These are phyloP conservation scores for Centella asiatica DNA, from an alignment of 129 eudicot genomes.

Conservation along the genomic window DNA sequence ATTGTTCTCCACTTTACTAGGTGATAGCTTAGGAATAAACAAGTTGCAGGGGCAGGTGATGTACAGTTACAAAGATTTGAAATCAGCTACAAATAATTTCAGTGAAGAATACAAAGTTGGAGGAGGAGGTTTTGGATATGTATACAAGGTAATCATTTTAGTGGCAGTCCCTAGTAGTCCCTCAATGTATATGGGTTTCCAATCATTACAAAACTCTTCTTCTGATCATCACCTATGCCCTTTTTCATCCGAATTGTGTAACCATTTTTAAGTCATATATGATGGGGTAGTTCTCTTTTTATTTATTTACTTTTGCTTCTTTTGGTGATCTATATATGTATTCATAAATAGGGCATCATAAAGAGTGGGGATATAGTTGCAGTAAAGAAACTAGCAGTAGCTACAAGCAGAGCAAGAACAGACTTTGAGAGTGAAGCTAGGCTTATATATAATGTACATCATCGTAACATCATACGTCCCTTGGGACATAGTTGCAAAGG, in stretches of 20 bases:
- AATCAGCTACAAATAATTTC: conserved; percentile 1
- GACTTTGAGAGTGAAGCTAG: conserved; percentile 5
- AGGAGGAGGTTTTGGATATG: conserved; percentile 6
- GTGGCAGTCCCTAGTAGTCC: not conserved
- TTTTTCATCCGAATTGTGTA: too few relatives aligned
- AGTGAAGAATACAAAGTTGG: conserved; percentile 11
- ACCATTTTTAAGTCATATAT: too few relatives aligned
- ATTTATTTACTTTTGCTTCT: too few relatives aligned
- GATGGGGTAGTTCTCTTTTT: too few relatives aligned
- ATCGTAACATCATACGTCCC: not conserved
- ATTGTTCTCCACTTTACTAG: too few relatives aligned
- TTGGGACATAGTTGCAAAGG: conserved; percentile 1
- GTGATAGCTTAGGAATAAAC: not conserved
- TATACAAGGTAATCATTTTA: not conserved
- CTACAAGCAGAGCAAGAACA: not conserved
- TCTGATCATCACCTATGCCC: too few relatives aligned
- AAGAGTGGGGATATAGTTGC: conserved; percentile 4
- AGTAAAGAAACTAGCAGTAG: conserved; percentile 1
- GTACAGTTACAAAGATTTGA: conserved; percentile 2
- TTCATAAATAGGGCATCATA: not conserved
- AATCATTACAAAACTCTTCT: too few relatives aligned
- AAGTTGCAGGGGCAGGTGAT: conserved; percentile 5
- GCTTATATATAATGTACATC: conserved; percentile 1
- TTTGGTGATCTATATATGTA: too few relatives aligned
- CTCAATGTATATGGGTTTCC: not conserved